These are phyloP conservation scores for Tricholomella constricta DNA, from an alignment of 768 basidiomycete species.

Conservation along the genomic window DNA sequence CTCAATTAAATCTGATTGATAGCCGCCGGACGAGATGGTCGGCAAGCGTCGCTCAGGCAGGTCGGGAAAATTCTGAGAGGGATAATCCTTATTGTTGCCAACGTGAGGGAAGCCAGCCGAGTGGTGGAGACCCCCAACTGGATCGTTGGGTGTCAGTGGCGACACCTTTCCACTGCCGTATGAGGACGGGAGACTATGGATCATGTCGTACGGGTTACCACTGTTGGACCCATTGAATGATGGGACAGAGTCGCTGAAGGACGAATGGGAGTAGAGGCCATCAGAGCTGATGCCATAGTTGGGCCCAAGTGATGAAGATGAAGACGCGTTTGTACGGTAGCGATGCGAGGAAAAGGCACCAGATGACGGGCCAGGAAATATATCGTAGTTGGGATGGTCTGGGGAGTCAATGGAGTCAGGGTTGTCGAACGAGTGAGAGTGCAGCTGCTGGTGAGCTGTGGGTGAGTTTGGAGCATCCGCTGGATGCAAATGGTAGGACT, in stretches of 20 bases:
- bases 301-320: conserved; percentile 67
- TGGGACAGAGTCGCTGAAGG: conserved; percentile 62
- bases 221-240: conserved; percentile 53
- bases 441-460: conserved; percentile 37
- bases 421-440: conserved; percentile 47
- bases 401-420: conserved; percentile 52
- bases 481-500: conserved; percentile 48
- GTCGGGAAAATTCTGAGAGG: conserved; percentile 58
- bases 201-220: conserved; percentile 63
- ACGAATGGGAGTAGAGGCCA: conserved; percentile 55
- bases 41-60: conserved; percentile 61
- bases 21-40: conserved; percentile 43
- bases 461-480: conserved; percentile 40
- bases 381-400: conserved; percentile 64
- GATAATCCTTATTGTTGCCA: conserved; percentile 54
- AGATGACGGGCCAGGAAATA: conserved; percentile 54
- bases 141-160: conserved; percentile 70
- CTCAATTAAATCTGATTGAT: conserved; percentile 63
- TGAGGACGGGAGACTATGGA: conserved; percentile 61
- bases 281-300: conserved; percentile 57
- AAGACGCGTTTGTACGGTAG: conserved; percentile 73
- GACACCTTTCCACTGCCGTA: conserved; percentile 77
- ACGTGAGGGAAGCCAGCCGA: conserved; percentile 43
- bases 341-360: conserved; percentile 55
- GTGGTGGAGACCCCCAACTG: conserved; percentile 58